phyloP scores from a whole-genome alignment of 2,329 filamentous ascomycete genomes.

The Talaromyces sp. region DNA sequence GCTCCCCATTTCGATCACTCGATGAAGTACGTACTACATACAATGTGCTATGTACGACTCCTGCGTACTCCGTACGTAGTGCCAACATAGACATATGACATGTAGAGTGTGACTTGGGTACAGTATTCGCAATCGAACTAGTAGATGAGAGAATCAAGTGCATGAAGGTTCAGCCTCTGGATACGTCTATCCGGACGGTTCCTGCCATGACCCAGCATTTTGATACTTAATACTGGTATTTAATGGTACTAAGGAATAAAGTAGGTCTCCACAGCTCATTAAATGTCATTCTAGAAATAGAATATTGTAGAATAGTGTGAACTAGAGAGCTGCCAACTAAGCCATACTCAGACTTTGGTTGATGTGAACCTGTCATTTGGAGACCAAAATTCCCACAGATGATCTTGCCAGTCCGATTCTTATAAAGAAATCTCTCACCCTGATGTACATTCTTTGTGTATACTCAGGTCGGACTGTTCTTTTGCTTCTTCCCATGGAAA shows the following conservation, averaged over 20 bases:
- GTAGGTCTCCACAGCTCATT: neutral
- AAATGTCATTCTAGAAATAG: conserved; percentile 3
- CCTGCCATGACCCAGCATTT: neutral
- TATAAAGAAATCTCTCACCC: neutral
- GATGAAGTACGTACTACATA: neutral
- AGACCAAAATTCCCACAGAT: neutral
- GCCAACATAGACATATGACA: neutral
- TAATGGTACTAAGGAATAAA: neutral
- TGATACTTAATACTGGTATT: neutral
- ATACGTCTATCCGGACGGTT: neutral
- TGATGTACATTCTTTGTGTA: neutral
- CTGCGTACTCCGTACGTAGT: neutral
- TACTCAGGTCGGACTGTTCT: neutral
- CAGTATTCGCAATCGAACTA: neutral
- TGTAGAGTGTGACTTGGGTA: neutral
- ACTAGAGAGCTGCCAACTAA: neutral
- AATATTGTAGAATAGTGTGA: neutral
- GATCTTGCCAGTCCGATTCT: neutral
- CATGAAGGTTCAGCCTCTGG: neutral
- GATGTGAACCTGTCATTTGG: neutral
- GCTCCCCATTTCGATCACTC: neutral
- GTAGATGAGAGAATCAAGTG: neutral
- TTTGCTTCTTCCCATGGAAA: neutral
- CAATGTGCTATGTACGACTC: neutral
- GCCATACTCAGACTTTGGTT: neutral